Conservation (phyloP, 2,329 filamentous ascomycete species). For the Claviceps purpurea region DNA sequence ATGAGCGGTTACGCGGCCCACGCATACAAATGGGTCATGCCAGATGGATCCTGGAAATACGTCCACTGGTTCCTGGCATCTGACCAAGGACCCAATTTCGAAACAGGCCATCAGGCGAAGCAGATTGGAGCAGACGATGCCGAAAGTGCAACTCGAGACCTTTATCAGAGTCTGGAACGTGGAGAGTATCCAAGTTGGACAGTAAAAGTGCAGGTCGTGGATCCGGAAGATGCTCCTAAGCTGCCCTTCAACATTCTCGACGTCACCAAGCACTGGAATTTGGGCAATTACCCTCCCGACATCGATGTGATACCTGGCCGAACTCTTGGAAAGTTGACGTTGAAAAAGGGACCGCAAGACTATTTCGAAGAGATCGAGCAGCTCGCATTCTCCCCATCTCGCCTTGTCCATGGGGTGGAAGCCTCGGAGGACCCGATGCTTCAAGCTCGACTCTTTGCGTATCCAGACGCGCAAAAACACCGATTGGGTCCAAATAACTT, state of each 20-base stretch:
- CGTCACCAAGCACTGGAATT: constrained; percentile 57
- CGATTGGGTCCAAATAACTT: constrained; percentile 25
- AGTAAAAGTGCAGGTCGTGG: constrained; percentile 49
- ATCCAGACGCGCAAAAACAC: constrained; percentile 49
- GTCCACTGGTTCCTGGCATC: constrained; percentile 52
- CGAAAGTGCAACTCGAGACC: constrained; percentile 49
- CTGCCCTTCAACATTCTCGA: constrained; percentile 54
- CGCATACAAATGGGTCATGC: constrained; percentile 53
- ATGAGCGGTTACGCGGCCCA: constrained; percentile 58
- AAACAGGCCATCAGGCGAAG: constrained; percentile 43
- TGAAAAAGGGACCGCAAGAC: constrained; percentile 52
- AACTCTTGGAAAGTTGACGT: constrained; percentile 46
- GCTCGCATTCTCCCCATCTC: constrained; percentile 50
- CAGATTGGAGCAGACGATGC: constrained; percentile 43
- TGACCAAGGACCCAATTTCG: constrained; percentile 46
- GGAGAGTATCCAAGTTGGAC: constrained; percentile 52
- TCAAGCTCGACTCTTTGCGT: constrained; percentile 46
- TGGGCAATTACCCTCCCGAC: constrained; percentile 25
- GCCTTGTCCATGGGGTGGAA: constrained; percentile 49
- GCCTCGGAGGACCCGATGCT: constrained; percentile 50
- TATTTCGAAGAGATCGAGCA: constrained; percentile 61
- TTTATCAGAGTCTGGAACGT: constrained; percentile 48
- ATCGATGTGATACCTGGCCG: constrained; percentile 36
- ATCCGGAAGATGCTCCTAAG: constrained; percentile 46
- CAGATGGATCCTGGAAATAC: constrained; percentile 52